phyloP scores from a whole-genome alignment of 768 basidiomycete genomes.

The Rhodotorula kratochvilovae region DNA sequence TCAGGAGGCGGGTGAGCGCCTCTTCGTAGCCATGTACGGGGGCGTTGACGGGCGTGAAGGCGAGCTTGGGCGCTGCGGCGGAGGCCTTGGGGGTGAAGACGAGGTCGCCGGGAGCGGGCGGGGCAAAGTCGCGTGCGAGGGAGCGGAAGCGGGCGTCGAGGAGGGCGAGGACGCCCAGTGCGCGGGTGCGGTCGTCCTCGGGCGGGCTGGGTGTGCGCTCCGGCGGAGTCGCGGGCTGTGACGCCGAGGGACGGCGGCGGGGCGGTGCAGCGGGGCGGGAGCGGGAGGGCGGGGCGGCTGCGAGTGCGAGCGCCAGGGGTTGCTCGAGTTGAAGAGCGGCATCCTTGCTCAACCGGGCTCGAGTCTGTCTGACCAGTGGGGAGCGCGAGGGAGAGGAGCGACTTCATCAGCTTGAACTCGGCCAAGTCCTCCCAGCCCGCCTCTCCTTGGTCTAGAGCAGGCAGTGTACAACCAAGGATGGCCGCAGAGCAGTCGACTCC shows the following conservation, averaged over 20 bases:
- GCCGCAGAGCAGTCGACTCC: background rate
- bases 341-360: background rate
- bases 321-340: conserved; percentile 1
- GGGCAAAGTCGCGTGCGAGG: background rate
- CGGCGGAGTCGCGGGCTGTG: background rate
- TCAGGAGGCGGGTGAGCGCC: conserved; percentile 60
- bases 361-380: background rate
- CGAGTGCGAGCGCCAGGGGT: background rate
- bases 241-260: background rate
- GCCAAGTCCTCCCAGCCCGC: too few species aligned
- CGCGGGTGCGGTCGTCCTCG: conserved; percentile 45
- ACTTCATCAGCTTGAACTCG: background rate
- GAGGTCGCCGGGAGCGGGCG: background rate
- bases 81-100: conserved; percentile 2
- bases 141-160: background rate
- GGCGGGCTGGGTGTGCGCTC: conserved; percentile 43
- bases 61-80: conserved; percentile 50
- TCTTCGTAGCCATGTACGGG: conserved; percentile 62
- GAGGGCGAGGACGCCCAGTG: conserved; percentile 44
- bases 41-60: conserved; percentile 61
- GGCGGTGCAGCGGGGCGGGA: background rate
- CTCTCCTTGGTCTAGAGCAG: too few species aligned
- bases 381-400: background rate
- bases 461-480: background rate
- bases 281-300: background rate